Evolutionary conservation across 371 early-diverging fungal genomes (phyloP), one percentile per base, ranked within the genome.

Genomic region (Nematocida displodere): DNA sequence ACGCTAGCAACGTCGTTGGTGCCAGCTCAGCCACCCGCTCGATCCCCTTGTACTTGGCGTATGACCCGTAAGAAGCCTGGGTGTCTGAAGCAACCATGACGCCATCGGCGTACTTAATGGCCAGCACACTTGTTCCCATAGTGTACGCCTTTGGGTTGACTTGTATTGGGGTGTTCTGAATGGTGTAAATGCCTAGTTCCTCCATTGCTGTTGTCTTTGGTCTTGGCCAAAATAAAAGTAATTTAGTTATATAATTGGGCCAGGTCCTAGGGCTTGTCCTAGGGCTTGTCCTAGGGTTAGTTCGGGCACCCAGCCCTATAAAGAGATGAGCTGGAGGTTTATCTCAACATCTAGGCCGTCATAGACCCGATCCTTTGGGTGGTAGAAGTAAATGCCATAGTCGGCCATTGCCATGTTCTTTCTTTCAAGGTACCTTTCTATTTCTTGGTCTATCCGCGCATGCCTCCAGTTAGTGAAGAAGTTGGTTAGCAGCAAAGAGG

Each of bases 31-130:
- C 58, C 17, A 50, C 49, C 33, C 67, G 49, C 33, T 67, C 31
- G 4, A 68, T 58, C n/a, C 50, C 61, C 28, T 66, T 77, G 76
- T 77, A 66, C 77, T 66, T 77, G 28, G 48, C 59, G 34, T 58
- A 55, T 17, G 77, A 77, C 20, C 77, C 77, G 37, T 77, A 77
- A 7, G 56, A 58, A n/a, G 55, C 40, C 49, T 65, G 68, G 20
- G 68, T 77, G 42, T 77, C 77, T 56, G 77, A 55, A 17, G 77
- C 65, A 7, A 77, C 24, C 54, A 77, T 66, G 31, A 77, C 37
- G 11, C 77, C 77, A 15, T 67, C 56, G 29, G 42, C 50, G 37
- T 66, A 77, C 37, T 66, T 65, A 22, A 77, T n/a, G 1, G 71
- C 77, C 46, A 77, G 48, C 24, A 77, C 76, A 29, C 40, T 71